phyloP scores from a whole-genome alignment of 169 alveolate genomes.

The Cryptosporidium canis region DNA sequence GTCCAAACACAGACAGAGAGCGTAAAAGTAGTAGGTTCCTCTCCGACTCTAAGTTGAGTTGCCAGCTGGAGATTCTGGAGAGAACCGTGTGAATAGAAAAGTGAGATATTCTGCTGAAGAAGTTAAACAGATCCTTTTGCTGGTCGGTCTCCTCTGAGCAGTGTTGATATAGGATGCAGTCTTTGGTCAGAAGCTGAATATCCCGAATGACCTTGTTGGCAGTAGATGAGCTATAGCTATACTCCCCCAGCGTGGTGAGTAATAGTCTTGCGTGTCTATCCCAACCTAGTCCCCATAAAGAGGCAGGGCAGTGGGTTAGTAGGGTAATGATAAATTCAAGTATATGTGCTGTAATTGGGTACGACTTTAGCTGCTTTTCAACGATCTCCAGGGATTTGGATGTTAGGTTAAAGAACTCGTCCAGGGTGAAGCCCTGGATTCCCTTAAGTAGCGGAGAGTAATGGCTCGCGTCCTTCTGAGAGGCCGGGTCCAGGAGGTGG shows the following conservation, averaged over 20 bases:
- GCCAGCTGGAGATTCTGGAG: constrained; percentile 62
- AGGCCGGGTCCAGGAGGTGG: not conserved
- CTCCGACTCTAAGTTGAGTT: constrained; percentile 44
- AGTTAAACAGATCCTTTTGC: constrained; percentile 12
- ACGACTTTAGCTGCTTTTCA: constrained; percentile 51
- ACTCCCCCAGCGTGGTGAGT: not conserved
- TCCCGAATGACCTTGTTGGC: constrained; percentile 1
- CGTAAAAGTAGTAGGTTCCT: constrained; percentile 35
- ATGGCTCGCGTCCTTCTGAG: not conserved
- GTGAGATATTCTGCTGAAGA: constrained; percentile 28
- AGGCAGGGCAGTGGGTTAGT: constrained; percentile 43
- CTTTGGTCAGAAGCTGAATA: constrained; percentile 22
- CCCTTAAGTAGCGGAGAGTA: constrained; percentile 41
- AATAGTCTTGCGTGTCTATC: constrained; percentile 55
- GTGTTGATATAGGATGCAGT: constrained; percentile 19
- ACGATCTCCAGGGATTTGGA: constrained; percentile 41
- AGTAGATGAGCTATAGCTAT: not conserved
- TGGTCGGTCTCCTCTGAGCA: not conserved
- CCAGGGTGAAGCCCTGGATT: constrained; percentile 25
- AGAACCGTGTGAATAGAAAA: constrained; percentile 56
- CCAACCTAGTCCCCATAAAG: constrained; percentile 71
- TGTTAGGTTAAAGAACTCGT: constrained; percentile 28
- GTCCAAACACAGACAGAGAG: constrained; percentile 2
- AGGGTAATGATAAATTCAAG: constrained; percentile 16
- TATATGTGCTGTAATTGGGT: constrained; percentile 50